Conservation (phyloP, 306 rosid species). For the Purshia tridentata region DNA sequence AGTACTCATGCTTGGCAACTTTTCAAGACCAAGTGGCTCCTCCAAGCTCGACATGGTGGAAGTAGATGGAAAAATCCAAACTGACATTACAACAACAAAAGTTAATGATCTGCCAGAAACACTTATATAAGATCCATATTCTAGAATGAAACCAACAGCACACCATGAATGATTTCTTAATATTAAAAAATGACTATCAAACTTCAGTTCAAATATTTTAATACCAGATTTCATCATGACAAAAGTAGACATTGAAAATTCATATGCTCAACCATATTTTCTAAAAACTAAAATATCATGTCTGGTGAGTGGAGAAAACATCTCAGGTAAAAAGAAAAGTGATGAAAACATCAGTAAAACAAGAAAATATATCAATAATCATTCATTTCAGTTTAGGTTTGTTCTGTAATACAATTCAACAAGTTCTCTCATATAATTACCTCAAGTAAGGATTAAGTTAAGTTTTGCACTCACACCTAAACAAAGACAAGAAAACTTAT, state of each 20-base stretch:
- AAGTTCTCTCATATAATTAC: not conserved
- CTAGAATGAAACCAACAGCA: conserved; percentile 11
- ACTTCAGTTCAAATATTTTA: not conserved
- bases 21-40: conserved; percentile 88
- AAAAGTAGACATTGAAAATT: not conserved
- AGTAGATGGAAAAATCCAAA: conserved; percentile 23
- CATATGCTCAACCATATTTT: not conserved
- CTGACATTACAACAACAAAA: conserved; percentile 27
- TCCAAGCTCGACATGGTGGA: conserved; percentile 84
- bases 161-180: not conserved
- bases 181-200: not conserved
- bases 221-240: too few relatives aligned
- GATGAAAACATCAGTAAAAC: not conserved
- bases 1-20: conserved; percentile 82
- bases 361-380: not conserved
- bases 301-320: not conserved
- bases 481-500: not conserved
- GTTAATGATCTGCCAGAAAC: conserved; percentile 21
- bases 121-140: not conserved
- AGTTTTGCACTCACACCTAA: not conserved
- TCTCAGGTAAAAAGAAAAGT: too few relatives aligned
- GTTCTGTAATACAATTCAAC: not conserved
- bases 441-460: not conserved
- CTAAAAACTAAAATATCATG: not conserved
- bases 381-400: not conserved